Evolutionary conservation across 768 basidiomycete genomes (phyloP).

Genomic region (Podaxis pistillaris): DNA sequence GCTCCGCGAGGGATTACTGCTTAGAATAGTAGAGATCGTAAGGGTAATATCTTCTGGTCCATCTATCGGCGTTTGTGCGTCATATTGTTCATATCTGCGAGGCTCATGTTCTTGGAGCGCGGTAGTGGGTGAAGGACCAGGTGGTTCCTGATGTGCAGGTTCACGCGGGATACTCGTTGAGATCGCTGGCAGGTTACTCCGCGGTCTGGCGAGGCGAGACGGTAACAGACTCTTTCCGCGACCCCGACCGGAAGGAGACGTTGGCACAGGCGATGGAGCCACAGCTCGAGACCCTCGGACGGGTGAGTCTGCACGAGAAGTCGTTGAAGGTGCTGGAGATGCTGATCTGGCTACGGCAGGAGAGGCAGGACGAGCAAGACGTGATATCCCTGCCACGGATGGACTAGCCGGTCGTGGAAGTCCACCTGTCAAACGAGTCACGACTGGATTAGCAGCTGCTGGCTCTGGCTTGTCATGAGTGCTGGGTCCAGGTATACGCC

Average conservation of each 20-base stretch:
- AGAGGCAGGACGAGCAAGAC: conserved; percentile 45
- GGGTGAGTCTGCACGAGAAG: conserved; percentile 43
- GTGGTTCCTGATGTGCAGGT: conserved; percentile 27
- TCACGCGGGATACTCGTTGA: conserved; percentile 2
- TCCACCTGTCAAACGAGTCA: conserved; percentile 51
- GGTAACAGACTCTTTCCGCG: conserved; percentile 72
- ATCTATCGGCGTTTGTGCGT: conserved; percentile 32
- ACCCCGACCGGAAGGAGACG: conserved; percentile 43
- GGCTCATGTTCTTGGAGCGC: conserved; percentile 1
- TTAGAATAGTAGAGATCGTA: conserved; percentile 85
- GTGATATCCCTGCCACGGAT: conserved; percentile 28
- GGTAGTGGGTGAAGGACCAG: conserved; percentile 8
- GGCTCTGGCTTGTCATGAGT: conserved; percentile 39
- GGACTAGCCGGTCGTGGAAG: conserved; percentile 34
- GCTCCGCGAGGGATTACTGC: conserved; percentile 79
- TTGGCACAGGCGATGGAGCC: conserved; percentile 27
- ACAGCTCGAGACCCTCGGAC: conserved; percentile 29
- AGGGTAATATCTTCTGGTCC: conserved; percentile 65
- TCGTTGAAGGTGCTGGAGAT: conserved; percentile 37
- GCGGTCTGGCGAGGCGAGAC: conserved; percentile 70
- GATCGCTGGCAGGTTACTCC: conserved; percentile 41
- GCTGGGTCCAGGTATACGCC: conserved; percentile 73
- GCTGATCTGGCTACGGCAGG: conserved; percentile 41
- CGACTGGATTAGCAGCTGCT: conserved; percentile 33
- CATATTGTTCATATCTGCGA: conserved; percentile 18